Evolutionary conservation across 805 yeast genomes (phyloP), one percentile per base, ranked within the genome.

Genomic region (Cyberlindnera lachancei): DNA sequence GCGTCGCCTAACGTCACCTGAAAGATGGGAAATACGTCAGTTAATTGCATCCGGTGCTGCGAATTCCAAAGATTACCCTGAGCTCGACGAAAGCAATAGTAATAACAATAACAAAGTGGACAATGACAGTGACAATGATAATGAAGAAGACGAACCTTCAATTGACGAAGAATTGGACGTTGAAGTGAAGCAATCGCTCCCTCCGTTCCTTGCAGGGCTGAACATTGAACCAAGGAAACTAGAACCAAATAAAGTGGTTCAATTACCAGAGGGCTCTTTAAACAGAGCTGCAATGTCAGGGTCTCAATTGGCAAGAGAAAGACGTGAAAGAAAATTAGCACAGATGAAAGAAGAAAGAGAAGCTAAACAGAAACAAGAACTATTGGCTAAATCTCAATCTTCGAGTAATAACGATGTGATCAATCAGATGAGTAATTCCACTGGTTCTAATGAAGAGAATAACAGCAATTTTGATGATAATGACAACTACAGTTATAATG

Each of bases 11-110:
- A 79, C 94, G 0, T 81, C 94, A 0, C 94, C 94, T 0, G 97
- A 88, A 55, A 58, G 86, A 35, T 88, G 96, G 95, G 96, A 90
- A 50, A 67, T 84, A 31, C 65, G 82, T 21, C 96, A 88, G 50
- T 59, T 88, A 27, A 82, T 81, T 17, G 78, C 90, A 0, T 73
- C 90, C 5, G 94, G 94, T 3, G 88, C 73, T 1, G 72, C 75
- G 0, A 64, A 75, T 5, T 71, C 79, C 1, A 66, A 73, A 3
- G 88, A 79, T 40, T 76, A 77, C 48, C 87, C 87, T 2, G 88
- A 77, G 33, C 49, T 79, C 3, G 62, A 62, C 27, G 71, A 30
- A 23, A 13, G 17, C 21, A 19, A 19, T 10, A 10, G 10, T 10
- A 19, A 30, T 18, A 13, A 16, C 21, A 19, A 19, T 10, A 10